These are phyloP conservation scores for Tolypocladium ophioglossoides DNA, from an alignment of 2,329 filamentous ascomycete genomes.

Conservation along the genomic window DNA sequence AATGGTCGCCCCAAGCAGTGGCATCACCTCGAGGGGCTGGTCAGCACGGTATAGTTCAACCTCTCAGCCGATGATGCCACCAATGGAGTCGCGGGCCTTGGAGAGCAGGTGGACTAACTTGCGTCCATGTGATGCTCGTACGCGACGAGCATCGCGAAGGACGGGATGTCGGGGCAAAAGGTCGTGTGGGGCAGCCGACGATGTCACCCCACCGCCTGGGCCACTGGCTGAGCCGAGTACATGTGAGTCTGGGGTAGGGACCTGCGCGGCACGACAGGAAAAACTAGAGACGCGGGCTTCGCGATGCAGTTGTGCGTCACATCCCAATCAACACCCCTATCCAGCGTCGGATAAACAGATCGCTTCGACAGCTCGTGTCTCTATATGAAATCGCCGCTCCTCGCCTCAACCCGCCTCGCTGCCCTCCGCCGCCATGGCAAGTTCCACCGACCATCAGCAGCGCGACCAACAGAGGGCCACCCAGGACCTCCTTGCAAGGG, in stretches of 20 bases:
- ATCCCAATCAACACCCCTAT: no score
- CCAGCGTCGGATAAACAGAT: no score
- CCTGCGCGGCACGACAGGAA: background rate
- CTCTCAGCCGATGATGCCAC: background rate
- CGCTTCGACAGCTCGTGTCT: background rate
- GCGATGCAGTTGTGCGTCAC: no score
- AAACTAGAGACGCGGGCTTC: background rate
- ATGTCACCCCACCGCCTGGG: background rate
- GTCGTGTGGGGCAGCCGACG: background rate
- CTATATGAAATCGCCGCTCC: background rate
- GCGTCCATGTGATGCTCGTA: background rate
- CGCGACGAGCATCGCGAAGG: background rate
- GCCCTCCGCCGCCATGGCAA: slow-evolving; percentile 18
- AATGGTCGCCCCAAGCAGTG: background rate
- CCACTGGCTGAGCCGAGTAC: background rate
- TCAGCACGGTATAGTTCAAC: background rate
- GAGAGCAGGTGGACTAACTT: background rate
- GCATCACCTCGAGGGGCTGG: background rate
- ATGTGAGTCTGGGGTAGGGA: background rate
- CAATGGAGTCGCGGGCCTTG: background rate
- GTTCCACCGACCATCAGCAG: slow-evolving; percentile 4
- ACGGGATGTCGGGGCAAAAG: background rate
- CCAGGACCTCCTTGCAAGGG: slow-evolving; percentile 60
- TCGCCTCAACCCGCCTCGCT: background rate
- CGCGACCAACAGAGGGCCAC: slow-evolving; percentile 30